Percentiles rank a stretch among this genome's conserved stretches.
Evolutionary conservation across 306 rosid species (phyloP).

Genomic region (Rubus parviflorus): DNA sequence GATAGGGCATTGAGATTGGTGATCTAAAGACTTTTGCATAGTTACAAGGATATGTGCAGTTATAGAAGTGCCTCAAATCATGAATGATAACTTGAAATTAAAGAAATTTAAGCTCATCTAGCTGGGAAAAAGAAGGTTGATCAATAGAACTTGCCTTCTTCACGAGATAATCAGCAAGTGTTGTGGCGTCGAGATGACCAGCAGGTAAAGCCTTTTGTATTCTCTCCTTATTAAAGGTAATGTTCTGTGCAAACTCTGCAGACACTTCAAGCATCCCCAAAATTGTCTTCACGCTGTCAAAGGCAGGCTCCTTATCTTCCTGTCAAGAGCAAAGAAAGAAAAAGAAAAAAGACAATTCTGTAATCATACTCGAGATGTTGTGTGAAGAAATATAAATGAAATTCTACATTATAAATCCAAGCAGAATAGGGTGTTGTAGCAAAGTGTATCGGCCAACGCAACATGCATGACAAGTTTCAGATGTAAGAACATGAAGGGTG

Average conservation of each 20-base stretch:
- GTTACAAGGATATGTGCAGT: background rate
- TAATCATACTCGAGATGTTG: conserved; percentile 9
- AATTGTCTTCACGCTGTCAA: conserved; percentile 89
- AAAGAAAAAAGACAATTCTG: background rate
- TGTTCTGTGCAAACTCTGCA: conserved; percentile 82
- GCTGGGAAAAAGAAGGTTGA: conserved; percentile 18
- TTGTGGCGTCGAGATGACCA: conserved; percentile 97
- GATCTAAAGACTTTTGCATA: background rate
- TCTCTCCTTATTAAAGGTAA: conserved; percentile 74
- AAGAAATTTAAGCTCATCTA: background rate
- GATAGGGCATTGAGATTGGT: background rate
- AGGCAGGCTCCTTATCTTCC: conserved; percentile 98
- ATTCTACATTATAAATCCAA: background rate
- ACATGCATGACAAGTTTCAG: background rate
- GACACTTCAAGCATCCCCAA: conserved; percentile 98
- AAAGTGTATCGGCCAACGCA: background rate
- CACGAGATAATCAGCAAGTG: conserved; percentile 98
- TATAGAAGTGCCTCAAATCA: background rate
- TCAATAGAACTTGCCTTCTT: conserved; percentile 59
- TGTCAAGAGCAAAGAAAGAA: conserved; percentile 31
- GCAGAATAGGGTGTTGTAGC: background rate
- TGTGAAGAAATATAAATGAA: conserved; percentile 10
- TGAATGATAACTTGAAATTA: background rate
- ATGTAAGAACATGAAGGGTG: conserved; percentile 1
- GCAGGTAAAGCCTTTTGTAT: conserved; percentile 86